Evolutionary conservation across 1,139 yeast genomes (phyloP), one percentile per base, ranked within the genome.

Genomic region (Neolecta irregularis): DNA sequence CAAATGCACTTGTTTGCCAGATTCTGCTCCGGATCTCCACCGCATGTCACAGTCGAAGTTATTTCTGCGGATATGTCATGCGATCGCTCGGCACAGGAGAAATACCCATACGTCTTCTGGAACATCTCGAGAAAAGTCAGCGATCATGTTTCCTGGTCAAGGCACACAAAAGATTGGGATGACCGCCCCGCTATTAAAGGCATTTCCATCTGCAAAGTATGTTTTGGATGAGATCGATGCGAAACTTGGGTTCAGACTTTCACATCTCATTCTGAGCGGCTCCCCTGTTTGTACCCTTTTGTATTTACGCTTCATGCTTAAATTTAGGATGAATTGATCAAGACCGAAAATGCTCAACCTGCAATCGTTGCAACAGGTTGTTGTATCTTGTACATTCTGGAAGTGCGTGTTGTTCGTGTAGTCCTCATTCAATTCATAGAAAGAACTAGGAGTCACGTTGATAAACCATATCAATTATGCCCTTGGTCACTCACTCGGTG

Each of bases 401-500:
- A 52, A 29, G 41, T 49, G n/a, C 44, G 46, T 5, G 48, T 46
- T 36, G 54, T 50, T 17, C 32, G 53, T 7, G 37, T 34, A 11
- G 7, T 25, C 21, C 21, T 23, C 22, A 26, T 24, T 25, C 12
- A 24, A 9, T 33, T 18, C 19, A 26, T 30, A 30, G 32, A 34
- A 16, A 22, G 25, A 20, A 51, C 50, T 39, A 43, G 54, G 32
- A 46, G 51, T 15, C 15, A 33, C 32, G 2, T 32, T 36, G 9
- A 16, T 24, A 11, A 30, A 35, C 4, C 33, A 42, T 17, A 35
- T 45, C 12, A 41, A 48, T 9, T 60, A 45, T 39, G 41, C 64
- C 1, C 44, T 69, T 44, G 79, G 79, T 30, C 79, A 73, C 48
- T 72, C 78, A 2, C 55, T 72, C 9, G 79, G 79, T 3, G 78